These are phyloP conservation scores for Eucalyptus pumila DNA, from an alignment of 345 rosid genomes.

Conservation along the genomic window DNA sequence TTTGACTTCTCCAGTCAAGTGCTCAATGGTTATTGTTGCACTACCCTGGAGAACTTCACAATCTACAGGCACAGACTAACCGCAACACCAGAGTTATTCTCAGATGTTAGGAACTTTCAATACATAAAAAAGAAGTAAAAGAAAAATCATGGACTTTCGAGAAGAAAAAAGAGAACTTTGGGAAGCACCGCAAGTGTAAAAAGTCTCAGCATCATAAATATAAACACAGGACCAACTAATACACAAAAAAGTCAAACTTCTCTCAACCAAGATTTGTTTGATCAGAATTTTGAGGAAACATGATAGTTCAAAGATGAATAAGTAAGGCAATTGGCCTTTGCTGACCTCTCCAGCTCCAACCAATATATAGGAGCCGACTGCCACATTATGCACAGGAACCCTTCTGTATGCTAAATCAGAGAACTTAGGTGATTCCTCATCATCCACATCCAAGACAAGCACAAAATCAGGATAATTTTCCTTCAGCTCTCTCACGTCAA, in stretches of 20 bases:
- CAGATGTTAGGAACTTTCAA: neutral
- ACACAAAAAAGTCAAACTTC: neutral
- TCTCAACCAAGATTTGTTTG: neutral
- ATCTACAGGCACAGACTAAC: constrained; percentile 87
- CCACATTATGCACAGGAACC: constrained; percentile 78
- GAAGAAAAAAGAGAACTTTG: neutral
- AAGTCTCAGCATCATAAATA: neutral
- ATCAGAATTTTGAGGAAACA: neutral
- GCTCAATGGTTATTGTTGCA: constrained; percentile 95
- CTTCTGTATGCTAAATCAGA: constrained; percentile 65
- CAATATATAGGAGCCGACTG: constrained; percentile 75
- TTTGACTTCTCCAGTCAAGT: constrained; percentile 92
- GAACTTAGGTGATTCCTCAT: constrained; percentile 48
- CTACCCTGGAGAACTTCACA: constrained; percentile 82
- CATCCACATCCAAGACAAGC: constrained; percentile 45
- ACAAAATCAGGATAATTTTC: constrained; percentile 88
- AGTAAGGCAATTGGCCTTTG: neutral
- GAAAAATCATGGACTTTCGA: neutral
- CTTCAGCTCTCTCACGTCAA: constrained; percentile 89
- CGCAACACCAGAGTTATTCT: neutral
- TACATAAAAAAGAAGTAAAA: neutral
- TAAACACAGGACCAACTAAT: neutral
- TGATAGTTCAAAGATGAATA: neutral
- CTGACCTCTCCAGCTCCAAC: constrained; percentile 99
- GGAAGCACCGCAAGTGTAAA: neutral